Evolutionary conservation across 768 basidiomycete genomes (phyloP).

Genomic region (Nidularia sp.): DNA sequence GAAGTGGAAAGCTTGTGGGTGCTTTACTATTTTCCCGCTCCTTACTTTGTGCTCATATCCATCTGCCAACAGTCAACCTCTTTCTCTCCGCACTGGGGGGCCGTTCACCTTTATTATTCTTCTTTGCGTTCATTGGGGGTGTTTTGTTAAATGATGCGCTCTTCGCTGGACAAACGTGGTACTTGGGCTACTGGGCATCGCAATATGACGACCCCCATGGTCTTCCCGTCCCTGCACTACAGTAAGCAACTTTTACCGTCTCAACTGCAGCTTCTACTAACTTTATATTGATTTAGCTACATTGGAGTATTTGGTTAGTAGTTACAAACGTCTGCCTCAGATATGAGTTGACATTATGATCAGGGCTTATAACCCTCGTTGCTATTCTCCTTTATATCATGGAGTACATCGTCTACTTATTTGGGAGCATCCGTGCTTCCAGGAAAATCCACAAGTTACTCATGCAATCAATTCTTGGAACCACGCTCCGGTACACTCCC

Average conservation of each 20-base stretch:
- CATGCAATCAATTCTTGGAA: neutral
- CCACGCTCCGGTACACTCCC: neutral
- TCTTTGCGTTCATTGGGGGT: constrained; percentile 18
- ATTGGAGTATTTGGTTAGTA: no score
- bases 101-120: constrained; percentile 26
- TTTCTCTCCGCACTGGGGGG: constrained; percentile 30
- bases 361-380: neutral
- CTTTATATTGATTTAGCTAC: no score
- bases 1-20: constrained; percentile 41
- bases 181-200: constrained; percentile 40
- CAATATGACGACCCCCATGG: constrained; percentile 29
- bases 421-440: neutral
- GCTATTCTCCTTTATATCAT: neutral
- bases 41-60: neutral
- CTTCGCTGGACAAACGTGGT: constrained; percentile 34
- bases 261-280: no score
- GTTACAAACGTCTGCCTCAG: no score
- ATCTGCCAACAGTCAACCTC: constrained; percentile 20
- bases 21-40: neutral
- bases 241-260: constrained; percentile 19
- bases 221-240: constrained; percentile 26
- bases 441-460: neutral
- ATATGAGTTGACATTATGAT: no score
- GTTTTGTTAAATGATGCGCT: constrained; percentile 18
- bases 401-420: neutral